phyloP scores from a whole-genome alignment of 2,329 filamentous ascomycete genomes.

The Pyrenochaeta sp. region DNA sequence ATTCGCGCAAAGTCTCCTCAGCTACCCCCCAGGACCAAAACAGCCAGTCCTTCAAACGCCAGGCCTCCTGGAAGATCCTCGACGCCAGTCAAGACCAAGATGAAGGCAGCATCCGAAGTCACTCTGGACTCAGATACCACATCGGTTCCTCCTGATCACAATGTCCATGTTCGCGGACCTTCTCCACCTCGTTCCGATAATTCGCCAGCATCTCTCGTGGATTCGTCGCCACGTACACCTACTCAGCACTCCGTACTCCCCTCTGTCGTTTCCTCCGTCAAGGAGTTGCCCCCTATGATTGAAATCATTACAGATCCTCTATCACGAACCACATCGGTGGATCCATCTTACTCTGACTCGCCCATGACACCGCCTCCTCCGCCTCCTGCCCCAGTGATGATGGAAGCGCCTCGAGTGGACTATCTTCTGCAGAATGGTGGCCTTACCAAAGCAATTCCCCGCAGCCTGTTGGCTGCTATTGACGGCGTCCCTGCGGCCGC shows the following conservation, averaged over 20 bases:
- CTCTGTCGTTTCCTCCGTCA: constrained; percentile 36
- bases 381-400: constrained; percentile 71
- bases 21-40: constrained; percentile 26
- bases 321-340: constrained; percentile 42
- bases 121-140: constrained; percentile 57
- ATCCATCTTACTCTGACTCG: constrained; percentile 54
- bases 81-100: constrained; percentile 31
- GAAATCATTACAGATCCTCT: constrained; percentile 54
- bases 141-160: constrained; percentile 53
- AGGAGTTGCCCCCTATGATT: constrained; percentile 49
- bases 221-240: constrained; percentile 57
- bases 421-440: constrained; percentile 92
- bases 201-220: constrained; percentile 51
- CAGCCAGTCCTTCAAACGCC: constrained; percentile 32
- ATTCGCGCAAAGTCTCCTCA: constrained; percentile 41
- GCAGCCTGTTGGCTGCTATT: constrained; percentile 72
- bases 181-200: constrained; percentile 47
- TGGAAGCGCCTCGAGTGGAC: constrained; percentile 82
- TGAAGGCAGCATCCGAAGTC: constrained; percentile 49
- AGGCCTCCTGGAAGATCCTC: constrained; percentile 31
- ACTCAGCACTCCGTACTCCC: constrained; percentile 50
- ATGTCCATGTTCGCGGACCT: constrained; percentile 25
- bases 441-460: constrained; percentile 73
- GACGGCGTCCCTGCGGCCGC: constrained; percentile 64
- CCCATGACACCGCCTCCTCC: constrained; percentile 67